These are phyloP conservation scores for Clavispora phyllophila DNA, from an alignment of 805 yeast species.

Conservation along the genomic window DNA sequence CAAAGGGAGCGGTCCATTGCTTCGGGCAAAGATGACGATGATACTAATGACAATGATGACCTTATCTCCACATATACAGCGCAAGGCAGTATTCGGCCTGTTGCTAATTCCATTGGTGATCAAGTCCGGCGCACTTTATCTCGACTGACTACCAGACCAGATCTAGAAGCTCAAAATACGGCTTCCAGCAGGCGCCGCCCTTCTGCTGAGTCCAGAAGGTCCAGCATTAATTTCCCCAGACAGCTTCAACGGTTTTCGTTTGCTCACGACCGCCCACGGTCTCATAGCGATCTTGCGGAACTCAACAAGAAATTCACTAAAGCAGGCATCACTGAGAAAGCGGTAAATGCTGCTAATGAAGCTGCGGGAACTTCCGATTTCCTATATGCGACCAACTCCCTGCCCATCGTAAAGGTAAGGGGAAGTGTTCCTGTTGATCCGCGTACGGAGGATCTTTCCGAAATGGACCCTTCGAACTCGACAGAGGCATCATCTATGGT, in stretches of 20 bases:
- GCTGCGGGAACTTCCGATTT: slow-evolving; percentile 14
- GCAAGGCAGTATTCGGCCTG: neutral
- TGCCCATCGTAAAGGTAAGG: neutral
- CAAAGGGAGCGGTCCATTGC: slow-evolving; percentile 57
- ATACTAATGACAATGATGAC: neutral
- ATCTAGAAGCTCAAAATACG: slow-evolving; percentile 6
- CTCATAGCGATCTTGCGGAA: neutral
- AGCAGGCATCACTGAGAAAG: slow-evolving; percentile 14
- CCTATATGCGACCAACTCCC: neutral
- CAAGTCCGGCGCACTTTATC: slow-evolving; percentile 10
- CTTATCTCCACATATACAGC: neutral
- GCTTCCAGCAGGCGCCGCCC: neutral
- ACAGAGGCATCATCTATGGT: neutral
- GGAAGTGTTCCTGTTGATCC: neutral
- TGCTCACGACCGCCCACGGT: neutral
- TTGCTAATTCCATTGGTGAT: slow-evolving; percentile 12
- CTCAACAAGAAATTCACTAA: neutral
- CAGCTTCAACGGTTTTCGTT: slow-evolving; percentile 3
- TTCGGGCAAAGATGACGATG: slow-evolving; percentile 10
- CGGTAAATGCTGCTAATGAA: slow-evolving; percentile 13
- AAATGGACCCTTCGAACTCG: neutral
- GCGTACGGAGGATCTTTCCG: neutral
- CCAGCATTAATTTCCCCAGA: slow-evolving; percentile 1
- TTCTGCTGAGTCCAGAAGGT: neutral
- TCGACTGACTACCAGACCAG: slow-evolving; percentile 7